Evolutionary conservation across 257 asterid genomes (phyloP), one percentile per base, ranked within the genome.

Genomic region (Petrea volubilis): DNA sequence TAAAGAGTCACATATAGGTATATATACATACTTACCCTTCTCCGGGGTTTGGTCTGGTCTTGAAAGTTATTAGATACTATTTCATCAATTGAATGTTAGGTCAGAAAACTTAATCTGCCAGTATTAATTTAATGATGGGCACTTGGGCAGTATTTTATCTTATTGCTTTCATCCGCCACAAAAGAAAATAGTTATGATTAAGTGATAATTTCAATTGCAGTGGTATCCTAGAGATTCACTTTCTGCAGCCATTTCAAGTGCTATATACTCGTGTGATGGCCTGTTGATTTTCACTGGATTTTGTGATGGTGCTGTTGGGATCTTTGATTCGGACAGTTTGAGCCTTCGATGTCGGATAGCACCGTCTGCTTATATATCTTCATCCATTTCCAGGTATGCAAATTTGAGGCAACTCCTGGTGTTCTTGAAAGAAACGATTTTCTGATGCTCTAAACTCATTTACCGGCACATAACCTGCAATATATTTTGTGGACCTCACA

Each of bases 191-290:
- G 40, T 47, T 46, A 52, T 70, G 28, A 70, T 72, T 4, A 15
- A 52, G 36, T 69, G 24, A 15, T 67, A 23, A 46, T 1, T 69
- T 64, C 33, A 66, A 49, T 78, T 86, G 80, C 88, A 93, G 98
- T 93, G 98, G 98, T 78, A 91, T 73, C 98, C 98, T 33, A 86
- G 98, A 67, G 98, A 93, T 14, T 85, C 91, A 3, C 97, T 93
- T 70, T 86, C 94, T 21, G 84, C 96, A 11, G 66, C 92, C 15
- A 78, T 93, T 73, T 91, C 97, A 68, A 86, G 92, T 47, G 97
- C 97, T 57, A 86, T 91, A 84, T 91, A 93, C 80, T 93, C 97
- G 0, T 88, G 98, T 40, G 98, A 93, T 69, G 96, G 98, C 55
- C 66, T 85, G 75, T 57, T 81, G 81, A 71, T 93, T 60, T 78